phyloP scores from a whole-genome alignment of 164 flowering plant species.

The Chimonanthus salicifolius region DNA sequence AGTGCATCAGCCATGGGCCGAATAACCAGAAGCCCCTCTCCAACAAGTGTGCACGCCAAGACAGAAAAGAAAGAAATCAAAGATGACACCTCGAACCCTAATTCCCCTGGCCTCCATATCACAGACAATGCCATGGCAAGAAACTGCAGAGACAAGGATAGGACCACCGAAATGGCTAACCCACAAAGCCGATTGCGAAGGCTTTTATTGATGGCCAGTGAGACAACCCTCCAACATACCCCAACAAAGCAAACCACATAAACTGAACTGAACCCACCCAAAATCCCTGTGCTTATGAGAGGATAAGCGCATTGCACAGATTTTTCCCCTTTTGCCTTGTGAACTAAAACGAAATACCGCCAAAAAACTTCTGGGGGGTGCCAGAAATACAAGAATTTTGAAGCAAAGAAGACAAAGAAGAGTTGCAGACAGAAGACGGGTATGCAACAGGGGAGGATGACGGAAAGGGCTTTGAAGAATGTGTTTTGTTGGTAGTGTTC shows the following conservation, averaged over 20 bases:
- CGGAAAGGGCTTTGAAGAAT: slow-evolving; percentile 11
- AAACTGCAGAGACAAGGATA: slow-evolving; percentile 31
- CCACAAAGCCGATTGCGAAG: slow-evolving; percentile 37
- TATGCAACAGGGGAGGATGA: slow-evolving; percentile 23
- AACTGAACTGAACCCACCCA: slow-evolving; percentile 32
- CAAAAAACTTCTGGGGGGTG: slow-evolving; percentile 17
- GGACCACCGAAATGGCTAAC: slow-evolving; percentile 31
- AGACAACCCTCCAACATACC: slow-evolving; percentile 41
- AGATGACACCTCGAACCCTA: slow-evolving; percentile 12
- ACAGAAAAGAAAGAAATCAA: slow-evolving; percentile 29
- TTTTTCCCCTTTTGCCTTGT: slow-evolving; percentile 3
- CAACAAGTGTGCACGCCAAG: slow-evolving; percentile 36
- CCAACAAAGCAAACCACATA: slow-evolving; percentile 35
- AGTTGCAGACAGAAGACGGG: slow-evolving; percentile 34
- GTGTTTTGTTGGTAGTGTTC: slow-evolving; percentile 9
- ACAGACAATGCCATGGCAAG: slow-evolving; percentile 26
- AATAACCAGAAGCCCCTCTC: slow-evolving; percentile 51
- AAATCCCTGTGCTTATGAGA: slow-evolving; percentile 29
- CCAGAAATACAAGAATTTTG: no score
- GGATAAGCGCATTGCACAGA: slow-evolving; percentile 49
- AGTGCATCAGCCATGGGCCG: slow-evolving; percentile 51
- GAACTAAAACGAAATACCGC: slow-evolving; percentile 10
- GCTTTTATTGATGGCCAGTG: slow-evolving; percentile 59
- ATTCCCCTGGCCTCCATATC: slow-evolving; percentile 35
- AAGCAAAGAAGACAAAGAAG: slow-evolving; percentile 24